phyloP scores from a whole-genome alignment of 768 basidiomycete genomes.

The Boletus reticulatus region DNA sequence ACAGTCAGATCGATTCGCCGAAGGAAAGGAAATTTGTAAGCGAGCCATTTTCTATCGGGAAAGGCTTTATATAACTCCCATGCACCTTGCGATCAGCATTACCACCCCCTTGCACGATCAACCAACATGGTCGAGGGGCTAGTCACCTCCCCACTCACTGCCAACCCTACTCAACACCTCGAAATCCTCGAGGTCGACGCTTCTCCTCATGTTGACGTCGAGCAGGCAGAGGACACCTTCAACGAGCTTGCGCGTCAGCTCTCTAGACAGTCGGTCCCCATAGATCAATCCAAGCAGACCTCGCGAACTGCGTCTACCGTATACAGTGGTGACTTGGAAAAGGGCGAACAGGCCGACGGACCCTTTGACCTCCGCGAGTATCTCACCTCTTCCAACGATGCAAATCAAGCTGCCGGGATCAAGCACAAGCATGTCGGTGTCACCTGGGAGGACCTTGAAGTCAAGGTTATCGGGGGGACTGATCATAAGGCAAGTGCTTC shows the following conservation, averaged over 20 bases:
- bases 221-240: conserved; percentile 50
- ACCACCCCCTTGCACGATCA: neutral
- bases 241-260: conserved; percentile 48
- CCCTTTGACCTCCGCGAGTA: conserved; percentile 68
- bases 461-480: conserved; percentile 54
- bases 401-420: conserved; percentile 61
- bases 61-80: conserved; percentile 14
- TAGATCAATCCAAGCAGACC: conserved; percentile 14
- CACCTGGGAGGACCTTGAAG: conserved; percentile 68
- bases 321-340: conserved; percentile 36
- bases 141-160: neutral
- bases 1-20: neutral
- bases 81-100: neutral
- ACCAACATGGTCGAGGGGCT: conserved; percentile 8
- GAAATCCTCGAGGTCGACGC: conserved; percentile 22
- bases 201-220: conserved; percentile 45
- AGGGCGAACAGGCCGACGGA: conserved; percentile 35
- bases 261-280: conserved; percentile 12
- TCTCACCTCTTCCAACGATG: conserved; percentile 63
- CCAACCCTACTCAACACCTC: conserved; percentile 9
- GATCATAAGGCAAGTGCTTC: conserved; percentile 49
- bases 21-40: conserved; percentile 13
- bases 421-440: conserved; percentile 75
- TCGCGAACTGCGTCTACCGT: conserved; percentile 24
- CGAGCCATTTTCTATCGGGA: neutral